Evolutionary conservation across 2,329 filamentous ascomycete species (phyloP), one percentile per base, ranked within the genome.

Genomic region (Ambrosiella beaveri): DNA sequence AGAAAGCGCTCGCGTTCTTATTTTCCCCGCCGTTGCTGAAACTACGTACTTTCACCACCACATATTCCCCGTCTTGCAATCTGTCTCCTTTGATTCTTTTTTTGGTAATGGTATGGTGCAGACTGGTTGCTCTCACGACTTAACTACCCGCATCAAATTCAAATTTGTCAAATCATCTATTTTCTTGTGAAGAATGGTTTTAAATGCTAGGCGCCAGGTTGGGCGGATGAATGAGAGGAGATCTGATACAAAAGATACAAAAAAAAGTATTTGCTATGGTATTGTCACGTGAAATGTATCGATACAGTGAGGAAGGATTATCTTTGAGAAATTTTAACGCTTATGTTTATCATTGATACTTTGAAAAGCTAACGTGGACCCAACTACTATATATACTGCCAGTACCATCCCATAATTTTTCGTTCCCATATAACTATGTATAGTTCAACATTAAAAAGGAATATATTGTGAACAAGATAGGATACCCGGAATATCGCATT

Each of bases 151-250:
- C 53, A 40, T 55, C 53, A 59, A 59, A 52, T 59, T 50, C 54
- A 59, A 59, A 58, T 47, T 53, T 49, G 55, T 59, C 45, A 59
- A 59, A 59, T 57, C 45, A 56, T 17, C 27, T 17, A 35, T 11
- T 27, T 27, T 27, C 27, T 27, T 27, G 27, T 27, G 27, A 27
- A 27, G 27, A 27, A 27, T 27, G 27, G 27, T 3, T 27, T 27
- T 27, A 27, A 27, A 27, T 27, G 27, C 27, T 27, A 27, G 5
- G 27, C 27, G 3, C 27, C 27, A 4, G 27, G 27, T 27, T 27
- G 27, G 27, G 27, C 27, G 27, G 27, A 58, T n/a, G n/a, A 53
- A 38, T 17, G 19, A 44, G 44, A 44, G 44, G 35, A 36, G 37
- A 38, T n/a, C 45, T 36, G 44, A 27, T 40, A 41, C 40, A 53